Conservation (phyloP, 139 green algal genomes). For the Haematococcus sp. region DNA sequence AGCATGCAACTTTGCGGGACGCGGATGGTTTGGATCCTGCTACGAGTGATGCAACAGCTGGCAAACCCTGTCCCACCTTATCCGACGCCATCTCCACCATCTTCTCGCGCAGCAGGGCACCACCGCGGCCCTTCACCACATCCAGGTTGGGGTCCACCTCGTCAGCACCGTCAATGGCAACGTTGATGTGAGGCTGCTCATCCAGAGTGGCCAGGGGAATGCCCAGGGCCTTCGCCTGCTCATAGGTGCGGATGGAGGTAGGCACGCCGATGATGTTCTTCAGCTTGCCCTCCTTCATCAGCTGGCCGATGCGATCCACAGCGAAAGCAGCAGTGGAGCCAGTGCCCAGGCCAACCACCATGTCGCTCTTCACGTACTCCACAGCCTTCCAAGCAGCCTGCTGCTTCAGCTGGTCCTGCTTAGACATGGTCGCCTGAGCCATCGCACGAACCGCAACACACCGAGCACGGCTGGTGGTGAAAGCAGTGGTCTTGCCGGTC, state of each 20-base stretch:
- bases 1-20: no score
- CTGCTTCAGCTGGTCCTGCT: conserved; percentile 93
- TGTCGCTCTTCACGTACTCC: conserved; percentile 96
- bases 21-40: no score
- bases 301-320: conserved; percentile 92
- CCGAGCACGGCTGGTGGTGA: no score
- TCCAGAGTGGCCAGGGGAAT: conserved; percentile 97
- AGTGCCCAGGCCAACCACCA: conserved; percentile 95
- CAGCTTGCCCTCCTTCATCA: conserved; percentile 86
- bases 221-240: conserved; percentile 85
- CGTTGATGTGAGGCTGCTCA: conserved; percentile 90
- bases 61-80: background rate
- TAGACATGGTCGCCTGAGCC: background rate
- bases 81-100: conserved; percentile 88
- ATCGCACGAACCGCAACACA: no score
- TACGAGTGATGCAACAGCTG: no score
- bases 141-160: conserved; percentile 96
- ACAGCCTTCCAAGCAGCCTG: conserved; percentile 93
- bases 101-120: conserved; percentile 98
- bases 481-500: no score
- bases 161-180: conserved; percentile 98
- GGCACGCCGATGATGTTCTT: conserved; percentile 96
- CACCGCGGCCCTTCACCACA: conserved; percentile 97
- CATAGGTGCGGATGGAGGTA: conserved; percentile 89
- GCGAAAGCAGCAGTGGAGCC: conserved; percentile 99